phyloP scores from a whole-genome alignment of 805 yeast genomes.

The Alloascoidea hylecoeti region DNA sequence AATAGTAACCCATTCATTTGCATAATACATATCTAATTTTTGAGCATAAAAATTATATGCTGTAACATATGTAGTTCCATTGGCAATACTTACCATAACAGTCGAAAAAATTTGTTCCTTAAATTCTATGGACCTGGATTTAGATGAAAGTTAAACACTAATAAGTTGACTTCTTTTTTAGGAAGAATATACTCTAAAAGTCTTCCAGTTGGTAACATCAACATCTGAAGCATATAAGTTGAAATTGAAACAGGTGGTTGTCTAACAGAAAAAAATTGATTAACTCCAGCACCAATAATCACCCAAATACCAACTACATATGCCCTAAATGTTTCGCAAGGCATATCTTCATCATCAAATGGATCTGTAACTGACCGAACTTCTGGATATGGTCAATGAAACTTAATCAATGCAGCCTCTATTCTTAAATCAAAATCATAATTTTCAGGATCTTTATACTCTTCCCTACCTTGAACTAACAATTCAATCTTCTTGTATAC shows the following conservation, averaged over 20 bases:
- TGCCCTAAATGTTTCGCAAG: slow-evolving; percentile 36
- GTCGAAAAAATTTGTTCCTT: slow-evolving; percentile 60
- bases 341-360: slow-evolving; percentile 29
- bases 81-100: slow-evolving; percentile 20
- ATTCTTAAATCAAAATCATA: slow-evolving; percentile 6
- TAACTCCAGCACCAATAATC: slow-evolving; percentile 36
- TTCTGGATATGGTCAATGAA: slow-evolving; percentile 43
- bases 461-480: slow-evolving; percentile 15
- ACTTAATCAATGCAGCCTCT: slow-evolving; percentile 7
- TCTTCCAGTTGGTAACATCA: slow-evolving; percentile 47
- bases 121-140: slow-evolving; percentile 52
- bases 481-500: slow-evolving; percentile 21
- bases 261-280: slow-evolving; percentile 43
- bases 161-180: slow-evolving; percentile 24
- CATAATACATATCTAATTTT: slow-evolving; percentile 3
- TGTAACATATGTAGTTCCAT: slow-evolving; percentile 1
- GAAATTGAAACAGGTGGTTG: slow-evolving; percentile 31
- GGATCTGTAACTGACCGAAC: slow-evolving; percentile 45
- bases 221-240: slow-evolving; percentile 29
- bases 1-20: slow-evolving; percentile 5
- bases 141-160: slow-evolving; percentile 25
- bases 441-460: slow-evolving; percentile 6
- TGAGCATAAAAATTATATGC: slow-evolving; percentile 2
- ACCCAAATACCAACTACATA: slow-evolving; percentile 27
- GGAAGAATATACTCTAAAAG: slow-evolving; percentile 28